Evolutionary conservation across 768 basidiomycete genomes (phyloP), one percentile per base, ranked within the genome.

Genomic region (Cyclocybe cylindracea): DNA sequence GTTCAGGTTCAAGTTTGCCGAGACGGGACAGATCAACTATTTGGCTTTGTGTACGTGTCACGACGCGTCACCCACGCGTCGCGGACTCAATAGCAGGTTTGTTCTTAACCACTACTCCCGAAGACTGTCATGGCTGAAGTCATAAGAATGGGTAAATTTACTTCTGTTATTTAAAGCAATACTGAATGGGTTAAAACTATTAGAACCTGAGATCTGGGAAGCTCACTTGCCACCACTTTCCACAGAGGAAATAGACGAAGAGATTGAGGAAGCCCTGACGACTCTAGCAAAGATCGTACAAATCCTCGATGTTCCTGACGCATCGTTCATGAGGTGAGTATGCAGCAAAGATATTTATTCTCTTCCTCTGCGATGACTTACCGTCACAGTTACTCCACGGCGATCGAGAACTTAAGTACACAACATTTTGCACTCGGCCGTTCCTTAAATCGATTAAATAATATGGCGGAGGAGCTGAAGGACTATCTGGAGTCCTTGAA

Each of bases 381-480:
- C 7, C 10, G 8, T 11, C 29, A 44, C 16, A 81, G 78, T 33
- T 78, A 72, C 46, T 67, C 73, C 1, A 61, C 63, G 2, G 71
- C 72, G 0, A 72, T 78, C 7, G 63, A 63, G 1, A 54, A 59
- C 2, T 60, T 79, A 5, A 71, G 67, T 4, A 54, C 59, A 0
- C 64, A 72, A 13, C 65, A 65, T 31, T 58, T 75, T 3, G 48
- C 66, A 0, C 46, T 71, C 4, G 63, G 63, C 39, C 62, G 71
- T 10, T 70, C 71, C 1, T 48, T 74, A 11, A 63, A 70, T 24
- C 68, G 66, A 2, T 59, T 78, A 2, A 43, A 55, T 35, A 63
- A 59, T 3, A 66, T 73, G 0, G 75, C 78, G 49, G 59, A 68
- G 14, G 72, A 77, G 44, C 64, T 82, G 1, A 51, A 60, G 18